Percentiles rank a stretch among this genome's conserved stretches.
Evolutionary conservation across 257 asterid species (phyloP).

Genomic region (Solanum pinnatisectum): DNA sequence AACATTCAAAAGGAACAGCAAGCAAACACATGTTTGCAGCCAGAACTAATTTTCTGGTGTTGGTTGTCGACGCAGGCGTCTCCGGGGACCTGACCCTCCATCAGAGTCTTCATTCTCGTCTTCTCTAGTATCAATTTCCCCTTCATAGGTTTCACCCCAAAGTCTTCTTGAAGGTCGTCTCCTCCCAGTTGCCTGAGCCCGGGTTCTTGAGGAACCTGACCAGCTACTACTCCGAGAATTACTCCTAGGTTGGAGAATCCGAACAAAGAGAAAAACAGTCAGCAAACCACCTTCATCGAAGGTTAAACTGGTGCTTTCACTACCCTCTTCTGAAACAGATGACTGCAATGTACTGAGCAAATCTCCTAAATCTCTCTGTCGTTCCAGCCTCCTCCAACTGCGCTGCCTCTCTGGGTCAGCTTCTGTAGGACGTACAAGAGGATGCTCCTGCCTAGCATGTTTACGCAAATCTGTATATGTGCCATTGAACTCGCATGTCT

Average conservation of each 20-base stretch:
- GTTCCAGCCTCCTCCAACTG: slow-evolving; percentile 72
- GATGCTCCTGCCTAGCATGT: slow-evolving; percentile 77
- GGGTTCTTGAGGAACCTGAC: slow-evolving; percentile 40
- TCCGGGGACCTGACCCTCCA: slow-evolving; percentile 7
- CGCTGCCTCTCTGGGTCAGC: slow-evolving; percentile 83
- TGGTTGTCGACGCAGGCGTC: slow-evolving; percentile 16
- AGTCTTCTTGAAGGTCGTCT: slow-evolving; percentile 47
- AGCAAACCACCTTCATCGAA: slow-evolving; percentile 61
- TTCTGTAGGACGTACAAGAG: slow-evolving; percentile 64
- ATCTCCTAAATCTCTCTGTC: slow-evolving; percentile 77
- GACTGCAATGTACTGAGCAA: slow-evolving; percentile 66
- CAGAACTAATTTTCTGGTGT: slow-evolving; percentile 24
- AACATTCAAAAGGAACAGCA: neutral
- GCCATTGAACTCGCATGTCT: slow-evolving; percentile 67
- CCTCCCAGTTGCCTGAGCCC: slow-evolving; percentile 36
- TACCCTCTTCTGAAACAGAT: slow-evolving; percentile 55
- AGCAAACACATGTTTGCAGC: neutral
- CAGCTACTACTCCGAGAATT: slow-evolving; percentile 32
- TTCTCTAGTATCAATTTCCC: slow-evolving; percentile 39
- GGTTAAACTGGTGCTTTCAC: slow-evolving; percentile 41
- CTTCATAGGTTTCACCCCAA: slow-evolving; percentile 59
- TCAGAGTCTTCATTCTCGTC: slow-evolving; percentile 26
- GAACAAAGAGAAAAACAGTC: slow-evolving; percentile 57
- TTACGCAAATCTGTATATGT: slow-evolving; percentile 64
- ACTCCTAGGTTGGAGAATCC: slow-evolving; percentile 48